Evolutionary conservation across 495 filamentous ascomycete genomes (phyloP), one percentile per base, ranked within the genome.

Genomic region (Xanthoparmelia taractica): DNA sequence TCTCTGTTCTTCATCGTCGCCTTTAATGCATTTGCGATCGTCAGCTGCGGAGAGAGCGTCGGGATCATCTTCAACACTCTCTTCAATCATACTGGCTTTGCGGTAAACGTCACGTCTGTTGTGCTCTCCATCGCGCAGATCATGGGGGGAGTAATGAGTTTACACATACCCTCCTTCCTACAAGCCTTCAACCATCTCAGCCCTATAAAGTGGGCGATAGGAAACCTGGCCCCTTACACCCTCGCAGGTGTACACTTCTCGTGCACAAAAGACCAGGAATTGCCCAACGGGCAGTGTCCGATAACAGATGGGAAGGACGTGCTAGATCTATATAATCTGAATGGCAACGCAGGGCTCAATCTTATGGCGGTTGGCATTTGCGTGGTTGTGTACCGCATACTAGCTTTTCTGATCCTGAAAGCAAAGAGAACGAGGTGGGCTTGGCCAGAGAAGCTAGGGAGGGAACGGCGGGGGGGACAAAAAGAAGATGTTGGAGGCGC

Each of bases 11-110:
- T 89, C 67, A 79, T 88, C 59, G 72, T 82, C 43, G 75, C 83
- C 1, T 87, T 85, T 72, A 87, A 86, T 71, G 81, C 81, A 57
- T 89, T 91, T 67, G 85, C 83, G 62, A 84, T 91, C 52, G 87
- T 89, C 43, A 84, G 74, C 57, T 88, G 84, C 64, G 88, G 88
- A 5, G 88, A 91, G 74, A 86, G 82, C 50, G 67, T 90, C n/a
- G 88, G 88, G 0, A 90, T 91, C 65, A 83, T 89, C 74, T 90
- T 91, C 74, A 89, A 87, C 69, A 90, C 88, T 1, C 74, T 90
- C 10, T 87, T 90, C 73, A 71, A 74, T 38, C 88, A 91, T 67
- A 86, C 86, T 0, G 88, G 88, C 2, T 90, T 91, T 70, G 85
- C 87, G 12, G 80, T 90, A 54, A 89, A 88, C 64, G 70, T 89